Conservation (phyloP, 148 eudicot genomes). For the Amaranthus hypochondriacus region DNA sequence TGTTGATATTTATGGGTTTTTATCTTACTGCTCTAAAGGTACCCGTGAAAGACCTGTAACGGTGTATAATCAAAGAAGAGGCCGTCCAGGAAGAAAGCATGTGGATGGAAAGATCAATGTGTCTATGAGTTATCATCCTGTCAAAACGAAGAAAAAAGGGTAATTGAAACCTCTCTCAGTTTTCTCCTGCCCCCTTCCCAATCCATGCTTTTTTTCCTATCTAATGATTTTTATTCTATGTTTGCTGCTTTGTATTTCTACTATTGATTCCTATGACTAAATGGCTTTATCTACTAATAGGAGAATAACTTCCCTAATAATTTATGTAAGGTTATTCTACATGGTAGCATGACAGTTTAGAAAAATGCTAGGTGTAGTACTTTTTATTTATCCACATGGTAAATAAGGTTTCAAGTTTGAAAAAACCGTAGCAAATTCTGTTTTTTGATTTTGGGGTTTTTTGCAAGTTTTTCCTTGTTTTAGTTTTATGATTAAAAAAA, state of each 20-base stretch:
- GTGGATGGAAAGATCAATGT: constrained; percentile 12
- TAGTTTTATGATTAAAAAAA: too few species aligned
- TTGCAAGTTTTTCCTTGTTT: too few species aligned
- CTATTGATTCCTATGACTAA: neutral
- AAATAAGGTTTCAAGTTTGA: too few species aligned
- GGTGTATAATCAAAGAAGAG: constrained; percentile 18
- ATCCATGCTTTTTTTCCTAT: too few species aligned
- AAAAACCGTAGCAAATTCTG: too few species aligned
- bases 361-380: too few species aligned
- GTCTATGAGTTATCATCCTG: constrained; percentile 20
- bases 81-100: constrained; percentile 15
- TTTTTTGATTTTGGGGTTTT: too few species aligned
- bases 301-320: too few species aligned
- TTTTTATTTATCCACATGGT: too few species aligned
- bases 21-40: constrained; percentile 16
- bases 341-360: too few species aligned
- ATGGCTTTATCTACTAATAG: too few species aligned
- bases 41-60: constrained; percentile 16
- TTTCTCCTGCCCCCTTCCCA: neutral
- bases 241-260: neutral
- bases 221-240: neutral
- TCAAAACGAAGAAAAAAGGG: constrained; percentile 23
- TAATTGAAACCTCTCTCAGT: constrained; percentile 2
- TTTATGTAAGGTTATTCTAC: too few species aligned
- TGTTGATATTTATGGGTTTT: constrained; percentile 1